phyloP scores from a whole-genome alignment of 2,329 filamentous ascomycete species.

The Aspergillus sp. region DNA sequence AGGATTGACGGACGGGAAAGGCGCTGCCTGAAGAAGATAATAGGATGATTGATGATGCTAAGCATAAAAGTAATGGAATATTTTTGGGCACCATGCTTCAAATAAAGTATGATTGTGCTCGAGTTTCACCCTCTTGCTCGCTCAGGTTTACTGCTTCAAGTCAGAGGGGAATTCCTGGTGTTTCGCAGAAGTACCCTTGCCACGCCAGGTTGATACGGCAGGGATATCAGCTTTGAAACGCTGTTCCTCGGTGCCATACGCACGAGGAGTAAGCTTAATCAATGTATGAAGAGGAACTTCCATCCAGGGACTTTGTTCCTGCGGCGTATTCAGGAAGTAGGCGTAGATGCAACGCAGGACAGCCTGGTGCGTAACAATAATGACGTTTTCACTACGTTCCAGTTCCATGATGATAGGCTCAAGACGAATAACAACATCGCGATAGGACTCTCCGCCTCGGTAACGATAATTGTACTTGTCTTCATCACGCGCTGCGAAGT shows the following conservation, averaged over 20 bases:
- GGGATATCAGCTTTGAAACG: slow-evolving; percentile 86
- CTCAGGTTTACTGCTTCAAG: slow-evolving; percentile 6
- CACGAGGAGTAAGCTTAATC: slow-evolving; percentile 91
- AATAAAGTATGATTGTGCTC: background rate
- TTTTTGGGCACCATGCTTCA: too few relatives aligned
- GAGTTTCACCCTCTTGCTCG: background rate
- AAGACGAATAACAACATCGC: slow-evolving; percentile 93
- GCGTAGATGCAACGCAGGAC: slow-evolving; percentile 96
- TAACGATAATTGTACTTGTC: slow-evolving; percentile 99
- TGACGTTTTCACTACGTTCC: slow-evolving; percentile 90
- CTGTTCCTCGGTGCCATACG: slow-evolving; percentile 89
- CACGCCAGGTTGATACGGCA: slow-evolving; percentile 92
- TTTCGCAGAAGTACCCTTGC: slow-evolving; percentile 87
- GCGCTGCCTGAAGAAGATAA: slow-evolving; percentile 6
- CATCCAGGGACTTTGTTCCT: slow-evolving; percentile 95
- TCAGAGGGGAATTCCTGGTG: slow-evolving; percentile 55
- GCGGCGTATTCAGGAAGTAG: slow-evolving; percentile 97
- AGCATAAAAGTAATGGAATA: too few relatives aligned
- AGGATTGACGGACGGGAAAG: slow-evolving; percentile 1
- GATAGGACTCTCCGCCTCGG: slow-evolving; percentile 89
- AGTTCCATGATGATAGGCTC: slow-evolving; percentile 99
- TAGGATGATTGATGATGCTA: background rate
- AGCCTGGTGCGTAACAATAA: slow-evolving; percentile 97
- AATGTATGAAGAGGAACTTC: slow-evolving; percentile 93
- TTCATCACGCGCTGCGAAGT: slow-evolving; percentile 91